These are phyloP conservation scores for Cruciata laevipes DNA, from an alignment of 257 asterid genomes.

Conservation along the genomic window DNA sequence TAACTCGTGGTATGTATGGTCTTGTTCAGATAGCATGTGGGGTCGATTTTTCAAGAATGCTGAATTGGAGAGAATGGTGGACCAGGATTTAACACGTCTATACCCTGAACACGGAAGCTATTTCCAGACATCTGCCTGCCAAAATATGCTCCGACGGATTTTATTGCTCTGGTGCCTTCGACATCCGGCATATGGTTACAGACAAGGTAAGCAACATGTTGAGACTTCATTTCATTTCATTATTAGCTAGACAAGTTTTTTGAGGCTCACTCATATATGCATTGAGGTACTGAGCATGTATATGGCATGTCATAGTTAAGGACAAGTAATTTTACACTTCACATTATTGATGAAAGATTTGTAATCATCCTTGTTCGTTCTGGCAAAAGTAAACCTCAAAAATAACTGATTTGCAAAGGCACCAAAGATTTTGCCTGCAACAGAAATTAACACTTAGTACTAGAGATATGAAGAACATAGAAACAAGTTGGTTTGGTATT, in stretches of 20 bases:
- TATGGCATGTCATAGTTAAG: background rate
- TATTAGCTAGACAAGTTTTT: background rate
- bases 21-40: slow-evolving; percentile 88
- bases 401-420: background rate
- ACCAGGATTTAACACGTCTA: slow-evolving; percentile 90
- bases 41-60: slow-evolving; percentile 90
- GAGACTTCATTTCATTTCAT: background rate
- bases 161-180: slow-evolving; percentile 90
- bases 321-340: background rate
- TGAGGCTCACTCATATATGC: background rate
- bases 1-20: background rate
- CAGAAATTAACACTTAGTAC: background rate
- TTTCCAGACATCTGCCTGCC: slow-evolving; percentile 86
- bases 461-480: background rate
- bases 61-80: slow-evolving; percentile 93
- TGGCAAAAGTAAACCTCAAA: background rate
- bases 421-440: background rate
- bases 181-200: slow-evolving; percentile 78
- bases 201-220: slow-evolving; percentile 56
- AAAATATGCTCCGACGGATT: slow-evolving; percentile 78
- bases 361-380: background rate
- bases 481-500: background rate
- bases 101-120: slow-evolving; percentile 95
- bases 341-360: background rate
- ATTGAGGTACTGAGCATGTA: background rate